Conservation (phyloP, 2,329 filamentous ascomycete genomes). For the Ceratocystis eucalypticola region DNA sequence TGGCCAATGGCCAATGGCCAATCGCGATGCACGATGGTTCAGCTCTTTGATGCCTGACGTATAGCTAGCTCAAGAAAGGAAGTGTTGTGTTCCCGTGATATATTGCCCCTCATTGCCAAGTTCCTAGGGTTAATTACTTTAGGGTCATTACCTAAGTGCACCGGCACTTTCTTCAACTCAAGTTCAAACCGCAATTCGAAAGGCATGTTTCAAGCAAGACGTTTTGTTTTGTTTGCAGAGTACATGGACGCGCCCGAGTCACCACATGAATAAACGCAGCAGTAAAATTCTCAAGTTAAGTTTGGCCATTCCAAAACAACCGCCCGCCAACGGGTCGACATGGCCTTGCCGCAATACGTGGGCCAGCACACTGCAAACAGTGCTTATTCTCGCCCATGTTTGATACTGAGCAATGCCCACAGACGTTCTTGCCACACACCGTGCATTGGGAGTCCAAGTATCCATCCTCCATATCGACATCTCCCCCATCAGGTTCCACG, state of each 20-base stretch:
- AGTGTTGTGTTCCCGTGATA: neutral
- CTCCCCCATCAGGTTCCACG: conserved; percentile 27
- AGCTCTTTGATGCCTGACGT: neutral
- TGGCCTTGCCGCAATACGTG: conserved; percentile 20
- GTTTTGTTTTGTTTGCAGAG: neutral
- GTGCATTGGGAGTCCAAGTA: conserved; percentile 30
- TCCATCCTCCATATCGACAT: conserved; percentile 27
- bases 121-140: neutral
- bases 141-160: neutral
- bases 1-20: neutral
- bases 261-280: neutral
- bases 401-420: conserved; percentile 45
- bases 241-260: neutral
- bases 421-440: conserved; percentile 42
- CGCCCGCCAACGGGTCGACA: conserved; percentile 22
- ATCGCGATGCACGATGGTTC: neutral
- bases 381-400: conserved; percentile 41
- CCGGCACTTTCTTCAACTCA: no score
- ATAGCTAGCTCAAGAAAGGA: neutral
- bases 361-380: conserved; percentile 40
- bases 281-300: neutral
- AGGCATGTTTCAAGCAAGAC: neutral
- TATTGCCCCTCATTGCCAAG: neutral
- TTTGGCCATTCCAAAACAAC: neutral
- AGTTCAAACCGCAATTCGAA: no score